A percentile compares a stretch with the other conserved stretches of the same genome.
Evolutionary conservation across 2,329 filamentous ascomycete genomes (phyloP).

Genomic region (Nemania abortiva): DNA sequence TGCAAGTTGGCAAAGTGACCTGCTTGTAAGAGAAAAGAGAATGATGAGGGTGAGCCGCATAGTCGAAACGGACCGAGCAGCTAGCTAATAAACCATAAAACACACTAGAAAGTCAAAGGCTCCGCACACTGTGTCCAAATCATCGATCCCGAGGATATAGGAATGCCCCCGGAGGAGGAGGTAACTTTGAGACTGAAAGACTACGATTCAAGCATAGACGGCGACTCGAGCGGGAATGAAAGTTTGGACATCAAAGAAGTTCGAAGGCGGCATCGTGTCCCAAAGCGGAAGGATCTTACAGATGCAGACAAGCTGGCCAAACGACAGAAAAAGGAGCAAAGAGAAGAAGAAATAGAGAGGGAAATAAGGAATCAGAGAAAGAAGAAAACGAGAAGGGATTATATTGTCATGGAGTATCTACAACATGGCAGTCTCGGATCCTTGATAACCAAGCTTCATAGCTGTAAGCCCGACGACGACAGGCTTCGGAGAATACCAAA

Average conservation of each 20-base stretch:
- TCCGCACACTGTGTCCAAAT: conserved; percentile 44
- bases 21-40: conserved; percentile 11
- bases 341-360: not conserved
- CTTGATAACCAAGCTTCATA: conserved; percentile 34
- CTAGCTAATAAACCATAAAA: conserved; percentile 20
- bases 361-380: not conserved
- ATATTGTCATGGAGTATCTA: conserved; percentile 42
- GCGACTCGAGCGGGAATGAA: conserved; percentile 41
- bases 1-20: not conserved
- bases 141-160: conserved; percentile 28
- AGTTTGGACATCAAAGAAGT: conserved; percentile 19
- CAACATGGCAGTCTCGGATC: conserved; percentile 37
- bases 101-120: conserved; percentile 40
- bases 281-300: not conserved
- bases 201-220: conserved; percentile 39
- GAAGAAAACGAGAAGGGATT: conserved; percentile 16
- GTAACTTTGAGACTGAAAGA: fast-evolving
- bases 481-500: conserved; percentile 24
- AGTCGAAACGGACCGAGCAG: too few relatives aligned
- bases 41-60: conserved; percentile 33
- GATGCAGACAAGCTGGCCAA: not conserved
- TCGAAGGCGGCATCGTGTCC: not conserved
- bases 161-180: not conserved
- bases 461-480: not conserved
- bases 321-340: not conserved